These are phyloP conservation scores for Perkinsus olseni DNA, from an alignment of 169 alveolate species.

Conservation along the genomic window DNA sequence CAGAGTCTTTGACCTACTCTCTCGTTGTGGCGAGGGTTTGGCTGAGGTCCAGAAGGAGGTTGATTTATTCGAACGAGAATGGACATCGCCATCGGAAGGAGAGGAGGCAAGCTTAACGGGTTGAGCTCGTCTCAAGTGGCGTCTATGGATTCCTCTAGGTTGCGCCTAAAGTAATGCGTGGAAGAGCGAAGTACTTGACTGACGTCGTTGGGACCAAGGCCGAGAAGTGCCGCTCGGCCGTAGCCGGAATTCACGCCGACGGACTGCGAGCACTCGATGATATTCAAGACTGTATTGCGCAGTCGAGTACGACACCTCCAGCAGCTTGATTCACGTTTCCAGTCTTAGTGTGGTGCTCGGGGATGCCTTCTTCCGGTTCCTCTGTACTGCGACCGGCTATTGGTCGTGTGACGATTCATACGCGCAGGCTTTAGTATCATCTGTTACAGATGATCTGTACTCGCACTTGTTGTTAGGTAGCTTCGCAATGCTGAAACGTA, in stretches of 20 bases:
- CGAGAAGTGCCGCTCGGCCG: neutral
- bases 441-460: too few species aligned
- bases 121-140: too few species aligned
- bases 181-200: neutral
- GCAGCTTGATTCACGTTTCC: neutral
- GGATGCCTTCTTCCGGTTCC: too few species aligned
- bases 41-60: neutral
- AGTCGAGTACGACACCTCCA: neutral
- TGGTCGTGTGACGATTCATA: too few species aligned
- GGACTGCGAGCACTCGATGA: neutral
- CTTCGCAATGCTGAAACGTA: too few species aligned
- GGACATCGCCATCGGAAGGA: neutral
- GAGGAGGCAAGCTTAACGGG: neutral
- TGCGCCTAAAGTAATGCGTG: neutral
- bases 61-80: neutral
- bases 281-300: neutral
- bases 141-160: neutral
- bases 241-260: neutral
- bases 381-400: too few species aligned
- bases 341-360: too few species aligned
- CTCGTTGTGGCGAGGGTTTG: neutral
- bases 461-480: too few species aligned
- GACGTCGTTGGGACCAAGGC: neutral
- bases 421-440: too few species aligned
- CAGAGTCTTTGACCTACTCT: neutral